phyloP scores from a whole-genome alignment of 2,329 filamentous ascomycete species.

The Phialophora macrospora region DNA sequence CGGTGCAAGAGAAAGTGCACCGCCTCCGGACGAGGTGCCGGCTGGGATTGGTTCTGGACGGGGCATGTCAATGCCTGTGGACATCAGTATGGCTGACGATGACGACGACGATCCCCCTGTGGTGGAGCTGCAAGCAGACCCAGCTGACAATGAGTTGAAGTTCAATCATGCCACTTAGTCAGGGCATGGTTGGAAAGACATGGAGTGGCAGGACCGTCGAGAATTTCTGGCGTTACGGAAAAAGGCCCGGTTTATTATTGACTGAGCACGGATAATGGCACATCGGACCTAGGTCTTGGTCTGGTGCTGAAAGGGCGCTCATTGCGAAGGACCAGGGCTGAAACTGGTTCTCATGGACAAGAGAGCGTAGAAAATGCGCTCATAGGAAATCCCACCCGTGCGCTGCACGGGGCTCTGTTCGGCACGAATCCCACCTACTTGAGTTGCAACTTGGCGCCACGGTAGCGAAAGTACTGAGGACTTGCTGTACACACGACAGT shows the following conservation, averaged over 20 bases:
- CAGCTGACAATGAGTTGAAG: conserved; percentile 26
- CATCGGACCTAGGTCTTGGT: not conserved
- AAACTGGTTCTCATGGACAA: not conserved
- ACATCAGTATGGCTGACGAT: conserved; percentile 28
- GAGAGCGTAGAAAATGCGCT: not conserved
- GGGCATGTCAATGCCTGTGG: conserved; percentile 20
- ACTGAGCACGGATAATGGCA: not conserved
- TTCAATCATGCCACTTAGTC: conserved; percentile 22
- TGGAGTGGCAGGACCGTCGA: not conserved
- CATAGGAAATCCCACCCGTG: not conserved
- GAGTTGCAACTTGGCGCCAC: not conserved
- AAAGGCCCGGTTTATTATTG: conserved; percentile 6
- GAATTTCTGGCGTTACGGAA: conserved; percentile 1
- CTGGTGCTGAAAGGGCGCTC: not conserved
- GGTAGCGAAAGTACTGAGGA: not conserved
- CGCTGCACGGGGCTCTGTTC: not conserved
- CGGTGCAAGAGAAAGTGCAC: conserved; percentile 35
- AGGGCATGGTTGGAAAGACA: not conserved
- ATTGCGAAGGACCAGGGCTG: not conserved
- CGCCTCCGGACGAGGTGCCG: conserved; percentile 28
- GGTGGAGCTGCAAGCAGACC: conserved; percentile 33
- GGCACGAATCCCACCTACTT: not conserved
- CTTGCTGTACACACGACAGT: not conserved
- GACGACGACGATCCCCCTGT: conserved; percentile 36
- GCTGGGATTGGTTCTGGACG: conserved; percentile 3